These are phyloP conservation scores for Hamamelis virginiana DNA, from an alignment of 164 flowering plant genomes.

Conservation along the genomic window DNA sequence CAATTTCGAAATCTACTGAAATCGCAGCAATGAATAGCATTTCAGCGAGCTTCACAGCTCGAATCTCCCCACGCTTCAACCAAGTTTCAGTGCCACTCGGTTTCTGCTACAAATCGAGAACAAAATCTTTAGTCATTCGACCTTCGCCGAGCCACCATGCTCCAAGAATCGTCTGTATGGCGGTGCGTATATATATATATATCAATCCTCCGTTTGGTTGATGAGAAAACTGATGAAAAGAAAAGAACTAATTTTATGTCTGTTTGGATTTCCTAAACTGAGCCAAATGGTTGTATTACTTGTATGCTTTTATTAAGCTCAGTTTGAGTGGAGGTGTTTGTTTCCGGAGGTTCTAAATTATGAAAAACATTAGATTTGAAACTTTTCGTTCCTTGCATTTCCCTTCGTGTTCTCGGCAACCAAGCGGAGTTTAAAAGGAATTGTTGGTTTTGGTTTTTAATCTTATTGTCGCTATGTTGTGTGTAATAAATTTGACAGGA, in stretches of 20 bases:
- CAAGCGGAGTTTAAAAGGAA: background rate
- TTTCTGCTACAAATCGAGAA: constrained; percentile 1
- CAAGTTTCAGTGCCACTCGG: constrained; percentile 4
- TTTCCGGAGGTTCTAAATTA: background rate
- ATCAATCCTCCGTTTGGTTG: background rate
- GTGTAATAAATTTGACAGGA: constrained; percentile 47
- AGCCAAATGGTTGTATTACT: no score
- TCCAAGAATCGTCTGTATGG: constrained; percentile 64
- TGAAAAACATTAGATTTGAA: background rate
- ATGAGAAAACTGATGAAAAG: background rate
- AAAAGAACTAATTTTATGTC: background rate
- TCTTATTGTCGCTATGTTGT: constrained; percentile 6
- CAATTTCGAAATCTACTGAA: background rate
- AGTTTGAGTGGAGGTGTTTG: no score
- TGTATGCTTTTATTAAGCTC: no score
- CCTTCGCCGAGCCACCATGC: constrained; percentile 27
- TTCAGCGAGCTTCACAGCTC: constrained; percentile 25
- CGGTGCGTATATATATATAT: constrained; percentile 40
- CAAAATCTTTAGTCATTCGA: constrained; percentile 6
- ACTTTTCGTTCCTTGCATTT: background rate
- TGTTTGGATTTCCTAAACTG: no score
- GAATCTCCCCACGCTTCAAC: constrained; percentile 2
- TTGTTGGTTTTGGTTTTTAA: background rate
- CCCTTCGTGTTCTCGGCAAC: background rate
- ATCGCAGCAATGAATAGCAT: constrained; percentile 24